These are phyloP conservation scores for Camelina laxa DNA, from an alignment of 345 rosid genomes.

Conservation along the genomic window DNA sequence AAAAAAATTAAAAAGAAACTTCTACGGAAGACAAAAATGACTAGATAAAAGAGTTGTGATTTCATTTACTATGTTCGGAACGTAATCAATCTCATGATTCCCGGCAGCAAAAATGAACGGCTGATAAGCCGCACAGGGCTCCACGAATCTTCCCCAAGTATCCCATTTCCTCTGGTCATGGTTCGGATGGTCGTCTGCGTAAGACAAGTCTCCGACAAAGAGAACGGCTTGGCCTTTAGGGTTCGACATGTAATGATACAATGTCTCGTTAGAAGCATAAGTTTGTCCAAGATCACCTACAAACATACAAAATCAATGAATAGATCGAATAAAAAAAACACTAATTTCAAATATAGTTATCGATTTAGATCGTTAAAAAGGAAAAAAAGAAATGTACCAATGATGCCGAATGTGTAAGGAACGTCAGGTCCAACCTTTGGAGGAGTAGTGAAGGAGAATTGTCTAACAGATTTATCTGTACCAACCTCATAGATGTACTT, in stretches of 20 bases:
- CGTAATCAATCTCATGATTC: constrained; percentile 55
- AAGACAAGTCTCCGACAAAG: constrained; percentile 56
- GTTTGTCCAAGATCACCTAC: constrained; percentile 67
- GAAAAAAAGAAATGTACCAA: constrained; percentile 45
- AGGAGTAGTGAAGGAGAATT: constrained; percentile 61
- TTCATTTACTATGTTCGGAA: constrained; percentile 48
- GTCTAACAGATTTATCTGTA: constrained; percentile 44
- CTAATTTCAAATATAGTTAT: not conserved
- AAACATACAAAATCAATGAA: constrained; percentile 28
- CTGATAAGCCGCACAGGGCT: constrained; percentile 57
- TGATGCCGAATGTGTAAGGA: constrained; percentile 75
- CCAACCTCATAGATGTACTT: constrained; percentile 64
- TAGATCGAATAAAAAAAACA: not conserved
- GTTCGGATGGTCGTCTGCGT: constrained; percentile 50
- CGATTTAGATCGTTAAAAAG: not conserved
- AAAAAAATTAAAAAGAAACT: not conserved
- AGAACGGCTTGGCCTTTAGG: constrained; percentile 56
- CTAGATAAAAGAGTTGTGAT: not conserved
- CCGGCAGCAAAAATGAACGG: constrained; percentile 61
- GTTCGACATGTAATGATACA: constrained; percentile 52
- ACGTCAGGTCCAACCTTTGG: constrained; percentile 68
- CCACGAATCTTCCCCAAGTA: constrained; percentile 53
- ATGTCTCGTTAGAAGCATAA: constrained; percentile 54
- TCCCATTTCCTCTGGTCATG: constrained; percentile 61
- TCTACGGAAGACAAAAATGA: not conserved